These are phyloP conservation scores for Cytospora leucostoma DNA, from an alignment of 2,329 filamentous ascomycete species.

Conservation along the genomic window DNA sequence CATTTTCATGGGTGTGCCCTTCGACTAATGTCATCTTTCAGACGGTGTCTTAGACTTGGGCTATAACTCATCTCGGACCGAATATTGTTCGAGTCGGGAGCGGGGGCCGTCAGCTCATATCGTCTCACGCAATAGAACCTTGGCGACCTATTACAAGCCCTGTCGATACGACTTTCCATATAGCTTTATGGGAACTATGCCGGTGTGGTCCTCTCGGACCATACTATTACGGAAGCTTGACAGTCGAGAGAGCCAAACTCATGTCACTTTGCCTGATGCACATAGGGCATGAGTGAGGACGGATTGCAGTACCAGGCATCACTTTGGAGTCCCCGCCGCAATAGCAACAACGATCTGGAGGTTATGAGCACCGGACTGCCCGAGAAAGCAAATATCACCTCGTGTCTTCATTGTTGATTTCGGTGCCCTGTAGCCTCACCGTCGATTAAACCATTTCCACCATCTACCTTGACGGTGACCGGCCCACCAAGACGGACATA, in stretches of 20 bases:
- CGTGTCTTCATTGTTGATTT: constrained; percentile 12
- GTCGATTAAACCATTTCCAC: constrained; percentile 2
- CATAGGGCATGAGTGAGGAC: no score
- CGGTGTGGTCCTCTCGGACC: no score
- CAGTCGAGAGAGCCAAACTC: no score
- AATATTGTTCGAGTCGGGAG: neutral
- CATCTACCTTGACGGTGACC: constrained; percentile 3
- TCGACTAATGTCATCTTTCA: neutral
- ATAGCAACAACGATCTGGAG: neutral
- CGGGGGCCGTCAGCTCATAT: neutral
- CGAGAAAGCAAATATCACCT: constrained; percentile 9
- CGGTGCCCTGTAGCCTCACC: constrained; percentile 1
- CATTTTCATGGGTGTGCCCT: neutral
- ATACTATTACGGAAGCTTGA: no score
- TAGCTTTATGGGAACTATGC: no score
- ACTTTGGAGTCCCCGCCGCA: no score
- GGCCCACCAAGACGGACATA: constrained; percentile 7
- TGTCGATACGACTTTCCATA: neutral
- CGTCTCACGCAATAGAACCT: neutral
- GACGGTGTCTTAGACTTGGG: neutral
- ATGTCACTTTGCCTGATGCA: no score
- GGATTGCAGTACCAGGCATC: no score
- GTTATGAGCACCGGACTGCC: neutral
- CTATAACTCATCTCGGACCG: neutral
- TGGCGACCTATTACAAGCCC: neutral